phyloP scores from a whole-genome alignment of 2,329 filamentous ascomycete genomes.

The Bimuria novae-zelandiae region DNA sequence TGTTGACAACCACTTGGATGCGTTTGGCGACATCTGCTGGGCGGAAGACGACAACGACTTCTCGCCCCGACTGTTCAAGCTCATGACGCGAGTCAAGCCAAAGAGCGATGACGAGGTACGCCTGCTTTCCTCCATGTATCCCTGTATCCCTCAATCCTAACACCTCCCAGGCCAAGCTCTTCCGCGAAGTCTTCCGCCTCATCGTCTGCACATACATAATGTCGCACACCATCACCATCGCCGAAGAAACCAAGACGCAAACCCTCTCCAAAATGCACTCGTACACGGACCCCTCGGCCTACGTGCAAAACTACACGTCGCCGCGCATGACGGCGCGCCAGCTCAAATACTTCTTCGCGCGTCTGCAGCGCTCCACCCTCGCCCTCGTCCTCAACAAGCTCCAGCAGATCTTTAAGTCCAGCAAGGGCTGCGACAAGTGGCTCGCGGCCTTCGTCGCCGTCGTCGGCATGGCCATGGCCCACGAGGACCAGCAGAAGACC shows the following conservation, averaged over 20 bases:
- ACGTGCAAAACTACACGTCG: conserved; percentile 40
- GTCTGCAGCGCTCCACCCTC: conserved; percentile 50
- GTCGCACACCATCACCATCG: conserved; percentile 53
- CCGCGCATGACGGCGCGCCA: conserved; percentile 56
- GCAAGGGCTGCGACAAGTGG: conserved; percentile 52
- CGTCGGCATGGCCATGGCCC: conserved; percentile 53
- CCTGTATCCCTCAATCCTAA: background rate
- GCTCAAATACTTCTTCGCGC: conserved; percentile 55
- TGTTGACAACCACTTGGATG: conserved; percentile 46
- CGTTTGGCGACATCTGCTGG: conserved; percentile 51
- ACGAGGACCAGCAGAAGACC: conserved; percentile 54
- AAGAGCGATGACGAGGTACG: conserved; percentile 48
- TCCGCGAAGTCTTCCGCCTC: conserved; percentile 52
- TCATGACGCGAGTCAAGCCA: conserved; percentile 47
- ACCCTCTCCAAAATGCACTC: conserved; percentile 48
- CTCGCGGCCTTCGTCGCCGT: conserved; percentile 52
- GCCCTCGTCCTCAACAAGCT: conserved; percentile 51
- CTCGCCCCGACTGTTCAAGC: conserved; percentile 47
- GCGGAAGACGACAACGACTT: conserved; percentile 53
- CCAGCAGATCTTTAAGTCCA: conserved; percentile 52
- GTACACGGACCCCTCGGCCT: conserved; percentile 34
- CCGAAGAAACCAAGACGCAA: conserved; percentile 43
- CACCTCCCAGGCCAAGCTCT: conserved; percentile 41
- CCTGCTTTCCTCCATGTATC: conserved; percentile 4
- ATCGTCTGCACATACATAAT: conserved; percentile 56